phyloP scores from a whole-genome alignment of 2,329 filamentous ascomycete genomes.

The Ophiocordyceps camponoti-rufipedis region DNA sequence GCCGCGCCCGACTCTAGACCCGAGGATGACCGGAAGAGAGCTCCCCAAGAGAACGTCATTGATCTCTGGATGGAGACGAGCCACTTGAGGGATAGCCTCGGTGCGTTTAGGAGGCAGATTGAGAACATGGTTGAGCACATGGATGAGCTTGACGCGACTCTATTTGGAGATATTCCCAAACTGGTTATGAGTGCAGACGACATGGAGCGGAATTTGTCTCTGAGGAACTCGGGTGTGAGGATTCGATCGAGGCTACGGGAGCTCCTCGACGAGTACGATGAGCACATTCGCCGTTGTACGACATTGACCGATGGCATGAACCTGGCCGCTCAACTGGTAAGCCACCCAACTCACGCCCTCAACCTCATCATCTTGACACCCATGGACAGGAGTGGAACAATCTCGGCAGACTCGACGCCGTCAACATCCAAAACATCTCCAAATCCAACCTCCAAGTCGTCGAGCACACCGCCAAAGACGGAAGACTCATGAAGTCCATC shows the following conservation, averaged over 20 bases:
- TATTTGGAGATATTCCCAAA: not conserved
- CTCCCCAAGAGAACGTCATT: not conserved
- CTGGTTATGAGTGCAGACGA: not conserved
- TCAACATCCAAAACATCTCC: not conserved
- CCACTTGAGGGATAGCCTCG: not conserved
- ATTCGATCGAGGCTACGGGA: not conserved
- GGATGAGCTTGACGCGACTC: not conserved
- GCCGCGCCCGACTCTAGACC: no score
- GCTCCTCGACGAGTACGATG: not conserved
- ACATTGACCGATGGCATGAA: not conserved
- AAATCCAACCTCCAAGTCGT: not conserved
- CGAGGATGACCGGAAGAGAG: not conserved
- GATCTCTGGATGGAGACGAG: not conserved
- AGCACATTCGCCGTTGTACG: not conserved
- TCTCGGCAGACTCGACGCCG: not conserved
- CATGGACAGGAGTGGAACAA: not conserved
- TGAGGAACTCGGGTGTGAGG: not conserved
- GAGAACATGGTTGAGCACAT: not conserved
- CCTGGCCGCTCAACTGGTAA: not conserved
- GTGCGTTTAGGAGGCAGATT: not conserved
- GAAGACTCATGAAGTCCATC: not conserved
- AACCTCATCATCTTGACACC: not conserved
- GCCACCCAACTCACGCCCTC: not conserved
- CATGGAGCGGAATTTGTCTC: not conserved
- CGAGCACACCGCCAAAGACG: not conserved